Evolutionary conservation across 1,284 basidiomycete genomes (phyloP).

Genomic region (Ganoderma leucocontextum): DNA sequence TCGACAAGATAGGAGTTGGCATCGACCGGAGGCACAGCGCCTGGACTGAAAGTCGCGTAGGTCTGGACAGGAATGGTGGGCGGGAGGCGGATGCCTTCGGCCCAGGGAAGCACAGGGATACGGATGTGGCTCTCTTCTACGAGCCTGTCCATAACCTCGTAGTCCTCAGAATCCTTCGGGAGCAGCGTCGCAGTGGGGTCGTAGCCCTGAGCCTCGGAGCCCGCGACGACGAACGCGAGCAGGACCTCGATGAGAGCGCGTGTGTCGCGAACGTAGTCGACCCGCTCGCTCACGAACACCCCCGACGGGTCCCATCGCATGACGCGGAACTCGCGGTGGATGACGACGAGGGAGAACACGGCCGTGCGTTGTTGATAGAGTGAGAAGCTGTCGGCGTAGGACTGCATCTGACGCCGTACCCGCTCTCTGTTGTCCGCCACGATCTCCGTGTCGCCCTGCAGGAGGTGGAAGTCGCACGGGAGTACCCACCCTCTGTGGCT

Average conservation of each 20-base stretch:
- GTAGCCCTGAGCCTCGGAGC: conserved; percentile 8
- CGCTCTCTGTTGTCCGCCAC: not conserved
- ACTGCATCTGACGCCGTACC: not conserved
- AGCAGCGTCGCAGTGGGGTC: conserved; percentile 6
- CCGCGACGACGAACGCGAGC: not conserved
- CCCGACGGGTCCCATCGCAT: conserved; percentile 8
- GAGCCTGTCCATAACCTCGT: not conserved
- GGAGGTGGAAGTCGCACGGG: too few relatives aligned
- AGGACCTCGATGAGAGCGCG: conserved; percentile 4
- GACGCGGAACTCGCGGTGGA: not conserved
- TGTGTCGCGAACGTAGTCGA: conserved; percentile 6
- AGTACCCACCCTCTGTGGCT: too few relatives aligned
- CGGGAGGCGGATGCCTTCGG: not conserved
- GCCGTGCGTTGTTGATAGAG: conserved; percentile 4
- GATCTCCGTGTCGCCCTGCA: too few relatives aligned
- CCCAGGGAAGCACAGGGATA: not conserved
- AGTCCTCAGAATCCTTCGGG: conserved; percentile 6
- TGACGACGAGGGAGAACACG: conserved; percentile 1
- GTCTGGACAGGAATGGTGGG: too few relatives aligned
- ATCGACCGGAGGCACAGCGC: not conserved
- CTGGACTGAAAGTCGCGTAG: too few relatives aligned
- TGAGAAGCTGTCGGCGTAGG: not conserved
- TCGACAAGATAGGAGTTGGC: not conserved
- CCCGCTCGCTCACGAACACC: conserved; percentile 8
- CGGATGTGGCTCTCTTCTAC: not conserved